Conservation (phyloP, 1,284 basidiomycete species). For the Moesziomyces sp. region DNA sequence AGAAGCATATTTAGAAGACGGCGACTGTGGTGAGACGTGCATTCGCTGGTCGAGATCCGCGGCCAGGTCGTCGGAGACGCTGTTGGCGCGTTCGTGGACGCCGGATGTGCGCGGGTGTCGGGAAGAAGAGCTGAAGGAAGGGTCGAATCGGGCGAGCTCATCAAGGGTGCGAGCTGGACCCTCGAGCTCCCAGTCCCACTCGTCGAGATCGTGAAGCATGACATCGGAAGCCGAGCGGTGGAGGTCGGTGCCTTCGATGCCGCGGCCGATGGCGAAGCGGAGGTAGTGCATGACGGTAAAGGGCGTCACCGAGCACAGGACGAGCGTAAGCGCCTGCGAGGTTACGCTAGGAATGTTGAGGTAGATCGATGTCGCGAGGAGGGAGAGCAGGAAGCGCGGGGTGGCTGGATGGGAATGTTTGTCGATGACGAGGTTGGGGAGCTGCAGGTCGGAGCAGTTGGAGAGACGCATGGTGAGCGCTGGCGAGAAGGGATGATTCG, state of each 20-base stretch:
- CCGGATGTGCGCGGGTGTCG: not conserved
- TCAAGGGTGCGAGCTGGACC: constrained; percentile 69
- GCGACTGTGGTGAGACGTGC: constrained; percentile 4
- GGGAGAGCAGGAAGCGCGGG: constrained; percentile 83
- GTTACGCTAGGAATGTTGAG: constrained; percentile 83
- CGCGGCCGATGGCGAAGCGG: constrained; percentile 81
- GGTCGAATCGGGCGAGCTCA: constrained; percentile 31
- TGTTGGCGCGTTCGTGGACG: not conserved
- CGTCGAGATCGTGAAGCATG: constrained; percentile 34
- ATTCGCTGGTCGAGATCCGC: constrained; percentile 22
- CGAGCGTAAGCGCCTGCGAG: constrained; percentile 77
- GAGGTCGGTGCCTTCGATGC: constrained; percentile 72
- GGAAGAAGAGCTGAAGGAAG: not conserved
- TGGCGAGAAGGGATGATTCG: constrained; percentile 72
- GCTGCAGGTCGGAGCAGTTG: constrained; percentile 71
- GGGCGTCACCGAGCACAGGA: constrained; percentile 82
- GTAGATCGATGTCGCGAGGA: constrained; percentile 86
- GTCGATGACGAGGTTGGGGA: constrained; percentile 47
- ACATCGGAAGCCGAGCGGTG: constrained; percentile 36
- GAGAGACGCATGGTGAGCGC: constrained; percentile 71
- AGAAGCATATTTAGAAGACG: constrained; percentile 1
- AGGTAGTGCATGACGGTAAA: constrained; percentile 82
- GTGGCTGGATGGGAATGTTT: constrained; percentile 75
- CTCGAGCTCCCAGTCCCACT: constrained; percentile 71
- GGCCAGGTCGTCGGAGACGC: constrained; percentile 60